phyloP scores from a whole-genome alignment of 305 asterid species.

The Plantago coronopus region DNA sequence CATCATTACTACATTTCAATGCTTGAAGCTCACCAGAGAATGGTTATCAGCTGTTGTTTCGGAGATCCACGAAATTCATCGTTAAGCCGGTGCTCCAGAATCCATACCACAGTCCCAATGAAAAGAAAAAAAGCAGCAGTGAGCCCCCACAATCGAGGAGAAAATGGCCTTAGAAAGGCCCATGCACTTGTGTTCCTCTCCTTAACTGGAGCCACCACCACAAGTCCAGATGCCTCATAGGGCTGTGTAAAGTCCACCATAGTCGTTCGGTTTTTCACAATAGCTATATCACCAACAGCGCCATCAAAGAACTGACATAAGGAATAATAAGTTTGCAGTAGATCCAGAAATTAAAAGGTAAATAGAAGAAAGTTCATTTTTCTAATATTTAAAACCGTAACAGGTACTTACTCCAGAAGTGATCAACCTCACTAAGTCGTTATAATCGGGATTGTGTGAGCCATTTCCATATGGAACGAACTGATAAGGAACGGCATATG shows the following conservation, averaged over 20 bases:
- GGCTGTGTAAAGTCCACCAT: slow-evolving; percentile 66
- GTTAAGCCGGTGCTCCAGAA: slow-evolving; percentile 57
- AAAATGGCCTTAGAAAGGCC: slow-evolving; percentile 62
- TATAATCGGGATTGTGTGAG: slow-evolving; percentile 38
- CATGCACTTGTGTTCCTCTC: slow-evolving; percentile 50
- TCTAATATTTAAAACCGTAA: not conserved
- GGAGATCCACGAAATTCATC: slow-evolving; percentile 66
- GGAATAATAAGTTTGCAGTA: slow-evolving; percentile 10
- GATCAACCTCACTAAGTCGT: slow-evolving; percentile 40
- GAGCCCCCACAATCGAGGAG: slow-evolving; percentile 52
- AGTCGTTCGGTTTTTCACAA: slow-evolving; percentile 46
- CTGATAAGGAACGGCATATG: slow-evolving; percentile 54
- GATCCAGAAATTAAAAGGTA: not conserved
- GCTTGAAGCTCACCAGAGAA: slow-evolving; percentile 40
- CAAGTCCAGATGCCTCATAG: slow-evolving; percentile 57
- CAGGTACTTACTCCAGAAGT: slow-evolving; percentile 44
- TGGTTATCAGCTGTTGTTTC: slow-evolving; percentile 52
- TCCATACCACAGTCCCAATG: slow-evolving; percentile 60
- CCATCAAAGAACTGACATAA: slow-evolving; percentile 48
- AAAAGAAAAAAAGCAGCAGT: slow-evolving; percentile 44
- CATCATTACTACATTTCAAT: not conserved
- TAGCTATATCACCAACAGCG: slow-evolving; percentile 60
- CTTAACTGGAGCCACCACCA: slow-evolving; percentile 54
- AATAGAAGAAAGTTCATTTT: not conserved
- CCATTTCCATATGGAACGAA: slow-evolving; percentile 50